These are phyloP conservation scores for Globisporangium spiculum DNA, from an alignment of 352 stramenopile species.

Conservation along the genomic window DNA sequence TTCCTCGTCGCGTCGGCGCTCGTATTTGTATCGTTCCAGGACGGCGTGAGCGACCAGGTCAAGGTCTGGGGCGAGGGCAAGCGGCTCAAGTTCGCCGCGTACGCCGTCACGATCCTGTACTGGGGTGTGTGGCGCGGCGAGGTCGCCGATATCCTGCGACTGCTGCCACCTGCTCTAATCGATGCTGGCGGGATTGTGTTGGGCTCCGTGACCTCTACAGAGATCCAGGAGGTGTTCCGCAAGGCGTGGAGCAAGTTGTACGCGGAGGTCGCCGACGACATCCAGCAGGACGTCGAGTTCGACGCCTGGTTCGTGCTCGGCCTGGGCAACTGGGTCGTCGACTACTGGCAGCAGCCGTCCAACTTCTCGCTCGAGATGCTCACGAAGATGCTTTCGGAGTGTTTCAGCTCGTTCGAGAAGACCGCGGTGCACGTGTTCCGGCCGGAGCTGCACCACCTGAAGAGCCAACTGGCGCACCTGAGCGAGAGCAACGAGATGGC, in stretches of 20 bases:
- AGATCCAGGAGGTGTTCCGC: slow-evolving; percentile 10
- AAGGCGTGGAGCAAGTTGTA: slow-evolving; percentile 12
- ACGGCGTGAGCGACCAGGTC: slow-evolving; percentile 23
- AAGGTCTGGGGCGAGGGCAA: slow-evolving; percentile 66
- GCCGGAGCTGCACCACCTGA: slow-evolving; percentile 49
- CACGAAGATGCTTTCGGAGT: slow-evolving; percentile 52
- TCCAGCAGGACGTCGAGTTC: slow-evolving; percentile 62
- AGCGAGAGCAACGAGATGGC: slow-evolving; percentile 43
- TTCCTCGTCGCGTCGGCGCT: slow-evolving; percentile 30
- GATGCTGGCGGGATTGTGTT: slow-evolving; percentile 41
- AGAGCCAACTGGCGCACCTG: slow-evolving; percentile 42
- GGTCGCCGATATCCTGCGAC: slow-evolving; percentile 38
- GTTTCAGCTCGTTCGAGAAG: slow-evolving; percentile 52
- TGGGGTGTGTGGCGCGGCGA: slow-evolving; percentile 58
- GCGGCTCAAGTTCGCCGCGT: slow-evolving; percentile 62
- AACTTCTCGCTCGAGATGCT: slow-evolving; percentile 77
- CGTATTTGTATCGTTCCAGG: slow-evolving; percentile 33
- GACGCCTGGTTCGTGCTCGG: slow-evolving; percentile 72
- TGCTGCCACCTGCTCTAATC: slow-evolving; percentile 59
- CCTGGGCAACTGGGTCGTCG: slow-evolving; percentile 62
- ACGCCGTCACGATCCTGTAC: slow-evolving; percentile 51
- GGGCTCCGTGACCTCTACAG: slow-evolving; percentile 30
- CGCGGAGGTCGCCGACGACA: slow-evolving; percentile 25
- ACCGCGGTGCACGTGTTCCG: slow-evolving; percentile 46
- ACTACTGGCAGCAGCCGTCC: slow-evolving; percentile 82